Evolutionary conservation across 164 flowering plant genomes (phyloP), one percentile per base, ranked within the genome.

Genomic region (Chimonanthus salicifolius): DNA sequence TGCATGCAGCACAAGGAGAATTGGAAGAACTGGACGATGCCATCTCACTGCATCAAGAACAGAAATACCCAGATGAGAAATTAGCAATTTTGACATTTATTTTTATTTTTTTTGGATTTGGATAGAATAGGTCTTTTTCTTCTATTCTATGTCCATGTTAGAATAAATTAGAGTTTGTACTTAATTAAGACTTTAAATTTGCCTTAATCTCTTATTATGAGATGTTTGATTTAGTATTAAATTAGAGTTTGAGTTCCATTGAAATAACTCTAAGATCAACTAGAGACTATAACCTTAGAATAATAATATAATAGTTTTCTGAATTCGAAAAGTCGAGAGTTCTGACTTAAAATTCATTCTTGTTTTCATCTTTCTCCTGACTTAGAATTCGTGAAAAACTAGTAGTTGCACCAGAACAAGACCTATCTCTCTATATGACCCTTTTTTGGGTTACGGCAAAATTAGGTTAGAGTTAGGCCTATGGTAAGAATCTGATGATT

Each of bases 1-100:
- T 88, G 88, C 94, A 90, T 69, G 92, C 94, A 11, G 94, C 94
- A 74, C 94, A 90, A 3, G 94, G 92, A 13, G 94, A 80, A 74
- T 84, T 81, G 20, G 90, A 79, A 48, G 80, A 84, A 80, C 84
- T 82, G 78, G 83, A 82, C 7, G 89, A 85, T 68, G 89, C 85
- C 93, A 86, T 88, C 5, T 54, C n/a, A 47, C 68, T 73, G 76
- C 73, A 64, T 5, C 62, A 70, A 76, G 21, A 7, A 20, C 10
- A 10, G 47, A 20, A 49, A 65, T 9, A 66, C 44, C 66, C 67
- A 73, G 64, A 65, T 20, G 49, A 51, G 18, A 62, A 18, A 45
- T 63, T 64, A 62, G 18, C 18, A 33, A 70, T 47, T 65, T 49
- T 69, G 70, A 13, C 72, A 46, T 49, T 7, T 62, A 0, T 33